Evolutionary conservation across 495 filamentous ascomycete species (phyloP), one percentile per base, ranked within the genome.

Genomic region (Xylaria telfairii): DNA sequence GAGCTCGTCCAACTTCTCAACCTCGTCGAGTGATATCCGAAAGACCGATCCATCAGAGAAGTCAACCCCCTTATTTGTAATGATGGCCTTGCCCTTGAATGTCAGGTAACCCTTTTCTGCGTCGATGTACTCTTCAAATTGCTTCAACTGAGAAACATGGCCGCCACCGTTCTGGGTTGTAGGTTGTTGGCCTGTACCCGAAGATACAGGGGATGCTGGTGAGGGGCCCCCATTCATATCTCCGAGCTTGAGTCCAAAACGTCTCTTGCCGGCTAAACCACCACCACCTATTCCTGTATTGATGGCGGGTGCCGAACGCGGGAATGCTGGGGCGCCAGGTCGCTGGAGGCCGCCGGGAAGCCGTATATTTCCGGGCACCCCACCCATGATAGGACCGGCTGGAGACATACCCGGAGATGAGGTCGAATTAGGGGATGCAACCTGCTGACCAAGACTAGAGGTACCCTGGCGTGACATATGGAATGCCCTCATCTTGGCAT

Each of bases 1-100:
- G 17, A 99, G 82, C 82, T 99, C 96, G 68, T 98, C 96, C 68
- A 99, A 77, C 7, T 92, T 95, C 74, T 98, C 95, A 2, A 99
- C 91, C 76, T 99, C 96, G 72, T 98, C 95, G 53, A 99, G 84
- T 9, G 96, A 98, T 70, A 99, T 98, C 76, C 85, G 92, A 82
- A 99, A 98, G 71, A 90, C 94, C 30, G 90, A 92, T 3, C 96
- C 96, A 34, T 90, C 92, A 4, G 93, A 91, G 75, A 99, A 99
- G 73, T 98, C 89, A 63, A 99, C 92, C 28, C 96, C 96, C 63
- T 92, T 89, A 4, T 92, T 90, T 66, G 94, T 93, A 41, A 99
- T 90, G 26, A 93, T 88, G 5, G 96, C 96, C 71, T 97, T 97
- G 70, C 94, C 94, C 72, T 93, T 94, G 80, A 99, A 99, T 24